A percentile compares a stretch with the other conserved stretches of the same genome.
Evolutionary conservation across 139 green algal genomes (phyloP).

Genomic region (Micractinium conductrix): DNA sequence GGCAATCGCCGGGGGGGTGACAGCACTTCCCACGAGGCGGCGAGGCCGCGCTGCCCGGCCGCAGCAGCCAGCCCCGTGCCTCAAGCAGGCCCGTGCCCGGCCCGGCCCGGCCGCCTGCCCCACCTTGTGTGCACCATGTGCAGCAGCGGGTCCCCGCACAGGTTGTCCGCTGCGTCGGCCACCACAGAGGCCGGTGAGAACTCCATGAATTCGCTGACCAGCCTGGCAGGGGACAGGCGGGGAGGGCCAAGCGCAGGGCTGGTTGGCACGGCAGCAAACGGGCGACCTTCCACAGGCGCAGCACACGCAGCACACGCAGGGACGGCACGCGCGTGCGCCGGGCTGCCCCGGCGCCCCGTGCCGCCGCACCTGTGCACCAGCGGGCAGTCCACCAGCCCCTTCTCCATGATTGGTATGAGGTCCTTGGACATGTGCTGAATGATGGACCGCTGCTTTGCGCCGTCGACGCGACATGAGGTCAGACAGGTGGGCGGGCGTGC

Average conservation of each 20-base stretch:
- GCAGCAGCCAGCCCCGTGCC: too few relatives aligned
- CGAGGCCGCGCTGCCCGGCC: too few relatives aligned
- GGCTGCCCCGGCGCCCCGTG: too few relatives aligned
- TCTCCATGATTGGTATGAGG: conserved; percentile 86
- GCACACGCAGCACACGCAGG: background rate
- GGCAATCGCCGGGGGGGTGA: background rate
- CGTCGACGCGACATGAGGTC: conserved; percentile 58
- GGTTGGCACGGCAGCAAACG: too few relatives aligned
- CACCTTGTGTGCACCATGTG: conserved; percentile 89
- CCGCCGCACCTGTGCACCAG: conserved; percentile 75
- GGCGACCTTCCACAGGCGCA: background rate
- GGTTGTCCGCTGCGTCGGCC: conserved; percentile 77
- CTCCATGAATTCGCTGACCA: conserved; percentile 86
- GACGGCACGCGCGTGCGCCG: too few relatives aligned
- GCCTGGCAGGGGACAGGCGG: conserved; percentile 41
- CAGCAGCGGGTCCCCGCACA: conserved; percentile 75
- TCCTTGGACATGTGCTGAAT: conserved; percentile 61
- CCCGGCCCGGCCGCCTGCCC: too few relatives aligned
- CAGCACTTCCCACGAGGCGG: background rate
- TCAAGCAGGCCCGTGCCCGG: too few relatives aligned
- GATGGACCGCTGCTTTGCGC: conserved; percentile 62
- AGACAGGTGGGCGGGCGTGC: conserved; percentile 54
- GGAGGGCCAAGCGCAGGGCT: background rate
- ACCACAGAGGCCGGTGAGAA: conserved; percentile 63
- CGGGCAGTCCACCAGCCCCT: conserved; percentile 83